These are phyloP conservation scores for Podospora pseudoanserina DNA, from an alignment of 495 filamentous ascomycete genomes.

Conservation along the genomic window DNA sequence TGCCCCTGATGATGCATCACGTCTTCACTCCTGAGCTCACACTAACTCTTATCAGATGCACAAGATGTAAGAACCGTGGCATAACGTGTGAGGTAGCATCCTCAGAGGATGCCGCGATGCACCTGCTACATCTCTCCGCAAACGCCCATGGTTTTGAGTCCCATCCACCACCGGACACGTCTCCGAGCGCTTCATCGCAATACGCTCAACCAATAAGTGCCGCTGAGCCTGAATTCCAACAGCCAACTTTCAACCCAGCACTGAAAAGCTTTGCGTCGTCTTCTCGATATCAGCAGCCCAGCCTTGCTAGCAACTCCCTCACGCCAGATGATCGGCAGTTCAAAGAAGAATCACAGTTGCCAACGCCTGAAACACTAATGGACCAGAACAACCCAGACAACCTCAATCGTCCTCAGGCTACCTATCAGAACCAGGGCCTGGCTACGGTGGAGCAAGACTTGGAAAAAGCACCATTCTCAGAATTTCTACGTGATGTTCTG, in stretches of 20 bases:
- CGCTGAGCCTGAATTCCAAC: neutral
- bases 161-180: neutral
- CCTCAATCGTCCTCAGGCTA: conserved; percentile 14
- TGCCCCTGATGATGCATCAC: conserved; percentile 5
- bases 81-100: conserved; percentile 45
- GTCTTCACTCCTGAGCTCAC: conserved; percentile 15
- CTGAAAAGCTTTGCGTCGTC: neutral
- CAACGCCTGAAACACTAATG: conserved; percentile 29
- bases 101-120: conserved; percentile 36
- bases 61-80: conserved; percentile 46
- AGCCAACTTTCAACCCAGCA: conserved; percentile 7
- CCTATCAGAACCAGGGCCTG: conserved; percentile 18
- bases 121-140: conserved; percentile 36
- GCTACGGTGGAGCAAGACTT: conserved; percentile 21
- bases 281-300: neutral
- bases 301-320: neutral
- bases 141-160: conserved; percentile 19
- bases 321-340: conserved; percentile 14
- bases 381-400: conserved; percentile 20
- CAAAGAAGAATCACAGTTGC: conserved; percentile 28
- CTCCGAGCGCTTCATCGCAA: neutral
- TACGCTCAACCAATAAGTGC: neutral
- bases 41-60: conserved; percentile 30
- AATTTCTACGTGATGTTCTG: conserved; percentile 38
- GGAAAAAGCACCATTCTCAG: conserved; percentile 30